Percentiles rank a stretch among this genome's conserved stretches.
phyloP scores from a whole-genome alignment of 2,329 filamentous ascomycete genomes.

The Seiridium cupressi region DNA sequence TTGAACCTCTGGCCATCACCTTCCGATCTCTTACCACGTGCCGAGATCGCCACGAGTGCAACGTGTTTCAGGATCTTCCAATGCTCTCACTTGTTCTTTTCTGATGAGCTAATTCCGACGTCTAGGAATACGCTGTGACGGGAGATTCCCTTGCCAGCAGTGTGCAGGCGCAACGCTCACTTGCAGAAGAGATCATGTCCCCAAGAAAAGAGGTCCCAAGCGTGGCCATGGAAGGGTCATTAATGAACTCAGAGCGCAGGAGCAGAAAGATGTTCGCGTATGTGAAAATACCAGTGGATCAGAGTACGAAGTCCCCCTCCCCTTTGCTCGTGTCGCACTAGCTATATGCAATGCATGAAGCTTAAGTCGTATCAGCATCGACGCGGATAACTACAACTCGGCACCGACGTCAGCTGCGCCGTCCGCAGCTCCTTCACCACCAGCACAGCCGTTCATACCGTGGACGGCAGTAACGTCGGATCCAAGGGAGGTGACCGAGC shows the following conservation, averaged over 20 bases:
- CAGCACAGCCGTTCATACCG: constrained; percentile 23
- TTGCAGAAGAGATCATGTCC: constrained; percentile 65
- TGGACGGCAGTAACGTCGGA: constrained; percentile 28
- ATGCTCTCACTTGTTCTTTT: neutral
- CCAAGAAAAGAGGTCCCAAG: constrained; percentile 63
- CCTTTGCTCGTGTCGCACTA: neutral
- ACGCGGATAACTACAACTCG: constrained; percentile 10
- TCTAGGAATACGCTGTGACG: constrained; percentile 45
- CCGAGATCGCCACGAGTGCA: too few species aligned
- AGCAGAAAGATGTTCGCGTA: constrained; percentile 36
- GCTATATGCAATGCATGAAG: neutral
- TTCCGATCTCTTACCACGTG: neutral
- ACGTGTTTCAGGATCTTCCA: too few species aligned
- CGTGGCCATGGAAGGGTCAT: constrained; percentile 62
- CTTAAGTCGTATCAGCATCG: constrained; percentile 2
- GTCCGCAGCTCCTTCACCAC: constrained; percentile 18
- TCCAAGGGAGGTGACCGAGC: constrained; percentile 30
- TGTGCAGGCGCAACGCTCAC: constrained; percentile 56
- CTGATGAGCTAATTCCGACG: neutral
- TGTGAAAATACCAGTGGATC: constrained; percentile 8
- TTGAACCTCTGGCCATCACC: neutral
- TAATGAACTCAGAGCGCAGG: constrained; percentile 54
- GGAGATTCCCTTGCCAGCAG: constrained; percentile 55
- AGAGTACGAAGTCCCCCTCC: constrained; percentile 8
- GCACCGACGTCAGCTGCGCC: constrained; percentile 3